Evolutionary conservation across 176 grass and related monocot genomes (phyloP), one percentile per base, ranked within the genome.

Genomic region (Coix lacrymajobi): DNA sequence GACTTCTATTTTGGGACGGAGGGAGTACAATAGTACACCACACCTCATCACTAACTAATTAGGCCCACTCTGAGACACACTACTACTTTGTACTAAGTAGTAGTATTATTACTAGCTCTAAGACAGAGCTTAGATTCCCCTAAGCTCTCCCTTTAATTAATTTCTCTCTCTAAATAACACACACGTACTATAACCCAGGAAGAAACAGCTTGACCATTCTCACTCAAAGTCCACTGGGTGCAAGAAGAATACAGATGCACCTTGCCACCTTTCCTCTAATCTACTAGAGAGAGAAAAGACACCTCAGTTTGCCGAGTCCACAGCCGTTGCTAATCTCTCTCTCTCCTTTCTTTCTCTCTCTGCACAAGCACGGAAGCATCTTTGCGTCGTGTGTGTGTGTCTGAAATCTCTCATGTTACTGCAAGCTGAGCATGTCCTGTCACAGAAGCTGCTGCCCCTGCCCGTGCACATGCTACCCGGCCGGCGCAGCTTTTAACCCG

Each of bases 341-440:
- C 22, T 38, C 8, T 78, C 84, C 85, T 70, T 81, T 20, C 16
- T 51, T 8, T 84, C 87, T 83, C 83, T 78, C 39, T 66, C 29
- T n/a, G 5, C 25, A 65, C 3, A 48, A 70, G 73, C 56, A 60
- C 49, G 6, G 3, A 48, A 17, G 24, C 66, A 61, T 63, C 71
- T 82, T 1, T 26, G 78, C 40, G 66, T 20, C 4, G 69, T 11
- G 28, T 22, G 8, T 20, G 28, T 30, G 68, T 32, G 25, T 60
- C 56, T 25, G 56, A 60, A 60, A 60, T 54, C 79, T 60, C 15
- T 58, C 22, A 79, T 95, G 60, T 68, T 91, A 81, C 40, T 89
- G 87, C 86, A 87, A 92, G 91, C 89, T 92, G 79, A 93, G 89
- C 82, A 81, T 89, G 96, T 90, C 92, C 88, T 93, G 90, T 89